phyloP scores from a whole-genome alignment of 371 early-diverging fungal genomes.

The Funneliformis caledonium region DNA sequence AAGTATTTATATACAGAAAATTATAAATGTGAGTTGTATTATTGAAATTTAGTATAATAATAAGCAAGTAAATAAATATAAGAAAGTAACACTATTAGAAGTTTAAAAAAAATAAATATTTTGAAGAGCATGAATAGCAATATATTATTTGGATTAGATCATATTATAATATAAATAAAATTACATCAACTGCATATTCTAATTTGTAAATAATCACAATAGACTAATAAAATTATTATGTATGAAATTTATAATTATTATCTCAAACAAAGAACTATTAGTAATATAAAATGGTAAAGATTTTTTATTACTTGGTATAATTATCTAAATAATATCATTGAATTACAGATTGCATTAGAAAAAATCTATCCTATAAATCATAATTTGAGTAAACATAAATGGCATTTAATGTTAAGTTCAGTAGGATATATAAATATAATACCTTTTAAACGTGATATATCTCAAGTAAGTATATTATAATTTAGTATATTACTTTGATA shows the following conservation, averaged over 20 bases:
- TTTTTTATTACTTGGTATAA: neutral
- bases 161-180: neutral
- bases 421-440: slow-evolving; percentile 18
- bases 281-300: neutral
- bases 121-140: neutral
- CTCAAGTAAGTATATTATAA: neutral
- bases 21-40: neutral
- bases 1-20: neutral
- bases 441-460: neutral
- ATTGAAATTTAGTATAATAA: neutral
- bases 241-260: neutral
- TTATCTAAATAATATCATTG: neutral
- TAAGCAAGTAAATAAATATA: neutral
- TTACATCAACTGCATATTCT: neutral
- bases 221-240: neutral
- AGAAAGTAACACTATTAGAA: neutral
- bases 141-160: neutral
- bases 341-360: neutral
- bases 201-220: neutral
- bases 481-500: neutral
- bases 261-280: neutral
- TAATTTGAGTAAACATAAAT: neutral
- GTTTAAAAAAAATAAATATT: neutral
- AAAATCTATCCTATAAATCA: neutral
- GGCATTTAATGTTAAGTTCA: neutral